Base-by-base conservation (phyloP, 2,329 filamentous ascomycete species). In the Aureobasidium sp. region DNA sequence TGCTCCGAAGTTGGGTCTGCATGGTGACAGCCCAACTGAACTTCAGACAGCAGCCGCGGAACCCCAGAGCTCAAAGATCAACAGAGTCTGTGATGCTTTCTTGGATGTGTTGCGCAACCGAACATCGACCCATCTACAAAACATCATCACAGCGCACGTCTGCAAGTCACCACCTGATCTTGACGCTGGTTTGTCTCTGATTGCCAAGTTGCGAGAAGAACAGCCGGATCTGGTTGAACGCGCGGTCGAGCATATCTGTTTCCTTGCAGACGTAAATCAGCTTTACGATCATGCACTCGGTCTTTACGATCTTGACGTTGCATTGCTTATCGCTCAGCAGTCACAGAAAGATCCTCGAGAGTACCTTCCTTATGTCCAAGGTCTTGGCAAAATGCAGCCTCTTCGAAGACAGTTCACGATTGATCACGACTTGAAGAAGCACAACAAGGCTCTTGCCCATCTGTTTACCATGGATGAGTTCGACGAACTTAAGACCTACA, bases 201-300 rank as follows among this genome's bases (percentile, higher is more conserved):
- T 97, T 36, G 87, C 90, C 4, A 82, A 86, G 59, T 77, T 99
- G 39, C 78, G 81, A 67, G 81, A 82, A 61, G 82, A 87, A 66
- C 84, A 88, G 54, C 79, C 85, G 44, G 82, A 85, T 58, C 80
- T 92, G 66, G 90, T 91, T 0, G 93, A 97, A 67, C 88, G 87
- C 72, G 93, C 93, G 0, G 88, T 97, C 27, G 91, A 97, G 71
- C 94, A 99, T 70, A 97, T 99, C 63, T 97, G 91, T 79, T 99
- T 99, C 79, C 82, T 99, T 45, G 90, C 92, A 0, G 94, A 99
- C 73, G 88, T 95, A 48, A 95, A 97, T 72, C 86, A 86, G 42
- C 83, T 99, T 0, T 99, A 96, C 69, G 90, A 97, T 64, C 87
- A 92, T 63, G 90, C 94, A 0, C 80, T 99, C 2, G 92, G 92